Base-by-base conservation (phyloP, 2,329 filamentous ascomycete genomes). In the Cadophora luteo-olivacea region DNA sequence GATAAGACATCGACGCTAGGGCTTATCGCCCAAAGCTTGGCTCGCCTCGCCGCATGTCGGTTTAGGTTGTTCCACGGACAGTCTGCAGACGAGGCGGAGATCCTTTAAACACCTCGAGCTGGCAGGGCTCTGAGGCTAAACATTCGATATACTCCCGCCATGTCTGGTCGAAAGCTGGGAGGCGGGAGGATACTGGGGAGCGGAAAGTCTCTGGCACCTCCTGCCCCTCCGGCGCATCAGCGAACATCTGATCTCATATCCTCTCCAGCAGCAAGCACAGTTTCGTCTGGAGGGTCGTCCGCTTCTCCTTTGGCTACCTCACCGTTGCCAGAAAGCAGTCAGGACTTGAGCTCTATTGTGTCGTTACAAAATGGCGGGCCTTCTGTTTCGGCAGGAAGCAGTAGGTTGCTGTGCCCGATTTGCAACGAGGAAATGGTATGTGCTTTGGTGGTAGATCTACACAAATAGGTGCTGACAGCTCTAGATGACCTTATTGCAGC, bases 381-480 rank as follows among this genome's bases (percentile, higher is more conserved):
- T 57, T 80, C 81, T 65, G 81, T 81, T 61, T 79, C 80, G 22
- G 85, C 88, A 64, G 82, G 88, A 66, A 87, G 86, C 73, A 87
- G 87, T 72, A 87, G 87, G 79, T 88, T 99, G 68, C 89, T 95
- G 66, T 99, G 96, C 79, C 96, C 96, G n/a, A 99, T 99, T 78
- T 99, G 96, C 81, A 94, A 90, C 75, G 97, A 98, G 82, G 94
- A 97, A 80, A 99, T 99, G 96, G 94, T 96, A 82, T 72, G 71
- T 69, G 48, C 52, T 41, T 29, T 61, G 60, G 25, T 61, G 60
- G 25, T 29, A 57, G 51, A 24, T 29, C 51, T 22, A 57, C 11
- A 24, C 49, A 29, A 65, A 58, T 52, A 58, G 22, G 29, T 65
- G 62, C 73, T 79, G 69, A 77, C 61, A 64, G n/a, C 5, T 67